A percentile compares a stretch with the other conserved stretches of the same genome.
Evolutionary conservation across 139 green algal species (phyloP).

Genomic region (Pleodorina starrii): DNA sequence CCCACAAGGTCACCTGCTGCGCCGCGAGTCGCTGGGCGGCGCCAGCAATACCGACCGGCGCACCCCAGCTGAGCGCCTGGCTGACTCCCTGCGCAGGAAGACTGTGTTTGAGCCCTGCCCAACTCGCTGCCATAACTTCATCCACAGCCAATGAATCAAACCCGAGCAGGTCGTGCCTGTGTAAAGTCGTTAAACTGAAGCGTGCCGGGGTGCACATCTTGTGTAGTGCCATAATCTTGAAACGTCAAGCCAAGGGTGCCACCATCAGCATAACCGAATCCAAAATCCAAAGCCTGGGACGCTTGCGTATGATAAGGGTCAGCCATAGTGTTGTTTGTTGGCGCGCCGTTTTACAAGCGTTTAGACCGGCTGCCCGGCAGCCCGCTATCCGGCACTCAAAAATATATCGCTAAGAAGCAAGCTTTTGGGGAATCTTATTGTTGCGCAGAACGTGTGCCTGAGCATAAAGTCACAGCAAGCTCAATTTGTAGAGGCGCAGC

Average conservation of each 20-base stretch:
- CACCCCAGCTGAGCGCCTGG: constrained; percentile 38
- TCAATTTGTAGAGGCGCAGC: too few species aligned
- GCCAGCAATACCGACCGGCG: background rate
- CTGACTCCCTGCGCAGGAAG: constrained; percentile 37
- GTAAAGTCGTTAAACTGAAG: constrained; percentile 49
- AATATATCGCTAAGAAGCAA: too few species aligned
- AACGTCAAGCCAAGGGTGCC: constrained; percentile 36
- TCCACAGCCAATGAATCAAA: too few species aligned
- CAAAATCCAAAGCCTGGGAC: constrained; percentile 10
- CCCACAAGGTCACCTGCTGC: background rate
- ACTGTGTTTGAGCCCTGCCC: too few species aligned
- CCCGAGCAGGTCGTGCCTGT: constrained; percentile 10
- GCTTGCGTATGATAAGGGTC: constrained; percentile 46
- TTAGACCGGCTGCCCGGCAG: too few species aligned
- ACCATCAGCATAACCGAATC: background rate
- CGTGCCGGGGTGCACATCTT: constrained; percentile 38
- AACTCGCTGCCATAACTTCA: too few species aligned
- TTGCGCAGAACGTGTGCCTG: too few species aligned
- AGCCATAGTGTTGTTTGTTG: background rate
- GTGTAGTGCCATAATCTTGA: constrained; percentile 49
- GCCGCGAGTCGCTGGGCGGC: background rate
- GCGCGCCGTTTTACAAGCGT: background rate
- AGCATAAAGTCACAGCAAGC: too few species aligned
- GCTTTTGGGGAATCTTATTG: too few species aligned
- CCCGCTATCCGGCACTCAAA: too few species aligned